phyloP scores from a whole-genome alignment of 108 stramenopile species.

The Pseudonitzschia delicatissima region DNA sequence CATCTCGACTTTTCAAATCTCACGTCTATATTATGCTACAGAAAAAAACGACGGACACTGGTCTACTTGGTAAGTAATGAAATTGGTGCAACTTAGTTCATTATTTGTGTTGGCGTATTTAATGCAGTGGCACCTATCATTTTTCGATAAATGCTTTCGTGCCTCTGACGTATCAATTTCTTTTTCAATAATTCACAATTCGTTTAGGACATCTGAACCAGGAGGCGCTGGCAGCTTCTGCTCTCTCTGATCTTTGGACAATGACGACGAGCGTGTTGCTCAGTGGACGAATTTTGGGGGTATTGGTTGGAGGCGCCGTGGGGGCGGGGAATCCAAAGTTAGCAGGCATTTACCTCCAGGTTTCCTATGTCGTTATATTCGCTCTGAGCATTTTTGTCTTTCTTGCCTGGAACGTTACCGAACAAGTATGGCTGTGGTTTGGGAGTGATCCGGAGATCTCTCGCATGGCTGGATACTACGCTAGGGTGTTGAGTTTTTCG shows the following conservation, averaged over 20 bases:
- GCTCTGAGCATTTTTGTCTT: conserved; percentile 46
- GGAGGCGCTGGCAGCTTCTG: conserved; percentile 53
- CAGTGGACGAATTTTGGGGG: conserved; percentile 32
- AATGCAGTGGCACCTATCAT: too few relatives aligned
- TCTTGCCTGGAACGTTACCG: conserved; percentile 59
- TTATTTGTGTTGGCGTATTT: too few relatives aligned
- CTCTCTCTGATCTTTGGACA: conserved; percentile 63
- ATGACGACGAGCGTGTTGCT: conserved; percentile 72
- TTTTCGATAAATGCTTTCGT: too few relatives aligned
- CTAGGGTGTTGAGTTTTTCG: conserved; percentile 49
- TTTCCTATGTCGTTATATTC: conserved; percentile 49
- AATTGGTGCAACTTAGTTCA: background rate
- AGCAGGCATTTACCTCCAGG: conserved; percentile 61
- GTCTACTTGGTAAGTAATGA: background rate
- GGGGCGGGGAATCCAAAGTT: conserved; percentile 59
- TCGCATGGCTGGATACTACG: conserved; percentile 72
- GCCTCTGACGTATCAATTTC: background rate
- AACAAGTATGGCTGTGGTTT: conserved; percentile 49
- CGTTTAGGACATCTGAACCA: conserved; percentile 57
- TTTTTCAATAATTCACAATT: background rate
- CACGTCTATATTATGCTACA: too few relatives aligned
- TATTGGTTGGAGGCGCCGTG: conserved; percentile 44
- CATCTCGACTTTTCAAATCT: too few relatives aligned
- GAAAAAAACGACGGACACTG: conserved; percentile 19
- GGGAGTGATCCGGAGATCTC: conserved; percentile 49